phyloP scores from a whole-genome alignment of 2,329 filamentous ascomycete genomes.

The Claviceps sp. region DNA sequence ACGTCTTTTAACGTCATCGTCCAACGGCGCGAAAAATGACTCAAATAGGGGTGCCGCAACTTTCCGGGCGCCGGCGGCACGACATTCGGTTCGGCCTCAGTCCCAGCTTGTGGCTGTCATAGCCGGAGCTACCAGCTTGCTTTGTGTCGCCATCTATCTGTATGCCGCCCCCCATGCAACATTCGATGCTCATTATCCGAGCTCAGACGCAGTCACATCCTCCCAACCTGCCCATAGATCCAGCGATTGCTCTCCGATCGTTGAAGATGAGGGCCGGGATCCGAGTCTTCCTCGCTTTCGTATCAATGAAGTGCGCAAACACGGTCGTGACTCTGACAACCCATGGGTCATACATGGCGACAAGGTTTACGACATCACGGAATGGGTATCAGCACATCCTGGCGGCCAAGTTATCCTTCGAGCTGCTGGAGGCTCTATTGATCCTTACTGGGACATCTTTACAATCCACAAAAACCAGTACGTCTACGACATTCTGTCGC shows the following conservation, averaged over 20 bases:
- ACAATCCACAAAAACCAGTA: constrained; percentile 53
- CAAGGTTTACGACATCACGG: constrained; percentile 58
- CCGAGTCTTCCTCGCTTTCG: constrained; percentile 34
- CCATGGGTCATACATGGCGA: constrained; percentile 53
- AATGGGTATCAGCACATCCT: constrained; percentile 52
- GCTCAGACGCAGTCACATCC: not conserved
- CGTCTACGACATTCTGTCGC: constrained; percentile 50
- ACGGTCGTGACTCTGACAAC: constrained; percentile 35
- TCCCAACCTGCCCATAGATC: not conserved
- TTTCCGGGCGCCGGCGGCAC: constrained; percentile 2
- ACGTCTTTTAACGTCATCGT: constrained; percentile 1
- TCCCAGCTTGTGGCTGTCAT: constrained; percentile 5
- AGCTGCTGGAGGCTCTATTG: constrained; percentile 50
- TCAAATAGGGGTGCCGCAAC: not conserved
- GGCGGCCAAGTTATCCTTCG: constrained; percentile 55
- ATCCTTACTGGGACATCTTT: constrained; percentile 60
- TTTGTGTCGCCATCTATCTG: constrained; percentile 3
- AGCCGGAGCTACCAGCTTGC: constrained; percentile 4
- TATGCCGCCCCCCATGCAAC: constrained; percentile 1
- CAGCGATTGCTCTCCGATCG: not conserved
- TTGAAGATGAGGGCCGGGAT: constrained; percentile 18
- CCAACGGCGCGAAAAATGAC: not conserved
- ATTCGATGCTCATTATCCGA: constrained; percentile 6
- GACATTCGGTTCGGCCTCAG: constrained; percentile 5
- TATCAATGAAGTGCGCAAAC: constrained; percentile 36